phyloP scores from a whole-genome alignment of 345 rosid genomes.

The Eucalyptus polyanthemos region DNA sequence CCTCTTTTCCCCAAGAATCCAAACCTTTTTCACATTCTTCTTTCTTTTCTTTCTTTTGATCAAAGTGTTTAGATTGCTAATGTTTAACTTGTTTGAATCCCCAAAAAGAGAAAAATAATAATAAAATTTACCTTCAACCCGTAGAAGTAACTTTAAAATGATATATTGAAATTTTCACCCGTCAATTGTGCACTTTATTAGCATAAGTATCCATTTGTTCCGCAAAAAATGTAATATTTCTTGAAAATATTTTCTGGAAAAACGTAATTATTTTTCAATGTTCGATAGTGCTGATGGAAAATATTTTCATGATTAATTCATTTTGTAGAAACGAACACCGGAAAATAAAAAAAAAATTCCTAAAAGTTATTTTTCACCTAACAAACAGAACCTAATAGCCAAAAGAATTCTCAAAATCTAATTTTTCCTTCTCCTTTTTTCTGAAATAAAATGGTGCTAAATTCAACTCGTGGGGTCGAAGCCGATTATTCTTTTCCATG shows the following conservation, averaged over 20 bases:
- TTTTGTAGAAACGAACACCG: fast-evolving
- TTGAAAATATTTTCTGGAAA: too few species aligned
- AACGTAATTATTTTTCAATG: too few species aligned
- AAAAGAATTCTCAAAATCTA: neutral
- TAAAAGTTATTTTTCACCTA: too few species aligned
- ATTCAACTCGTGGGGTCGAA: neutral
- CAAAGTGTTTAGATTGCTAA: neutral
- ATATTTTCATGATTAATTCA: too few species aligned
- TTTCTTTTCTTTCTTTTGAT: neutral
- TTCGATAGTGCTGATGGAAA: too few species aligned
- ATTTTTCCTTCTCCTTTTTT: neutral
- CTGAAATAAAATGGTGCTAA: neutral
- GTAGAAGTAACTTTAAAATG: neutral
- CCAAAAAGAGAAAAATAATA: neutral
- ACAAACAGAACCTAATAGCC: too few species aligned
- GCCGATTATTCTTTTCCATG: neutral
- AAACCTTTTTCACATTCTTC: neutral
- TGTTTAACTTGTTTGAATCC: neutral
- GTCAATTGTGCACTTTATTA: neutral
- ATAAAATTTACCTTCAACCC: neutral
- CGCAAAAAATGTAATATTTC: fast-evolving
- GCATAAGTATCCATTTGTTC: too few species aligned
- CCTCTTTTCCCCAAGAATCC: neutral
- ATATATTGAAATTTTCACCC: neutral
- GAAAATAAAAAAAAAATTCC: too few species aligned